Conservation (phyloP, 1,284 basidiomycete species). For the Rhodotorula mucilaginosa region DNA sequence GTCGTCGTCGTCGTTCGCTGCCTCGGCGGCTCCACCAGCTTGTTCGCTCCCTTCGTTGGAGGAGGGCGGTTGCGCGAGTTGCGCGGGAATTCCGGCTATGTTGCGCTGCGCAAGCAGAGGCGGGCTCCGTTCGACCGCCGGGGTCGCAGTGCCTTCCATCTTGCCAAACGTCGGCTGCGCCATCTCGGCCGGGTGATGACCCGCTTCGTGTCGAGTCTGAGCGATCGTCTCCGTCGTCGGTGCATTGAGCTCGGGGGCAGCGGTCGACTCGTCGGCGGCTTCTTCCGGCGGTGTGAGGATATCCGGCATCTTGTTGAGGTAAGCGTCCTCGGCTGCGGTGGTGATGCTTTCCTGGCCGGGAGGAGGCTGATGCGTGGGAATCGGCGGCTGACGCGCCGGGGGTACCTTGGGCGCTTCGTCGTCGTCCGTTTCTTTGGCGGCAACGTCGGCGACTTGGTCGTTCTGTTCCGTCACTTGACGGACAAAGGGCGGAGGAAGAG, state of each 20-base stretch:
- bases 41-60: too few species aligned
- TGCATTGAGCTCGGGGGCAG: conserved; percentile 7
- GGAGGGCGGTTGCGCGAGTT: too few species aligned
- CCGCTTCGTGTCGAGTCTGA: not conserved
- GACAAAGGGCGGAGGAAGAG: conserved; percentile 13
- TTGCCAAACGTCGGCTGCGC: not conserved
- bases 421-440: not conserved
- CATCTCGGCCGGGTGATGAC: conserved; percentile 6
- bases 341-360: conserved; percentile 4
- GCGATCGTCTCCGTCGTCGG: conserved; percentile 10
- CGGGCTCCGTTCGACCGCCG: not conserved
- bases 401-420: not conserved
- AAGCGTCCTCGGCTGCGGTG: conserved; percentile 18
- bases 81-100: too few species aligned
- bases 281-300: conserved; percentile 28
- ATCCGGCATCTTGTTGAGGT: conserved; percentile 17
- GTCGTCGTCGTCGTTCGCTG: conserved; percentile 16
- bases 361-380: conserved; percentile 22
- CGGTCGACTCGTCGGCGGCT: conserved; percentile 25
- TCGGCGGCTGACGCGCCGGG: conserved; percentile 3
- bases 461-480: conserved; percentile 11
- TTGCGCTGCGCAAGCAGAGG: not conserved
- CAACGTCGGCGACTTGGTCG: not conserved
- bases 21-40: not conserved
- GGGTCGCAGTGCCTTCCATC: conserved; percentile 18